Conservation (phyloP, 345 rosid genomes). For the Psidium friedrichsthalianum region DNA sequence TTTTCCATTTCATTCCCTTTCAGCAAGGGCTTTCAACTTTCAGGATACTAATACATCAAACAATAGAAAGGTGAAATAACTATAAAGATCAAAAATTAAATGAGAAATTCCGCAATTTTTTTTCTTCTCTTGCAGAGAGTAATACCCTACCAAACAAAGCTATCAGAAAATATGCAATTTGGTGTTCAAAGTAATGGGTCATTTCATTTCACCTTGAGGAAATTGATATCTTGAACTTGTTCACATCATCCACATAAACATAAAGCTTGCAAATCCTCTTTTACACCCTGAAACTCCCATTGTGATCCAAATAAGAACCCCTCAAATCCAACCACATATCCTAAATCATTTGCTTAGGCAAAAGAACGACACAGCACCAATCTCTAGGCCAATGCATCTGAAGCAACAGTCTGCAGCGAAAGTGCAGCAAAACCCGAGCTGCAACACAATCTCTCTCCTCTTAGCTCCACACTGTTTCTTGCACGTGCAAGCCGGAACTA, state of each 20-base stretch:
- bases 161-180: too few relatives aligned
- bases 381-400: slow-evolving; percentile 32
- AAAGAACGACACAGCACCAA: slow-evolving; percentile 1
- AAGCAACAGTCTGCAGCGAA: slow-evolving; percentile 24
- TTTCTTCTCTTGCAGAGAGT: too few relatives aligned
- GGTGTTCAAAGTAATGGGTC: neutral
- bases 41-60: neutral
- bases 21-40: neutral
- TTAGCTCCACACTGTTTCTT: slow-evolving; percentile 4
- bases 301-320: neutral
- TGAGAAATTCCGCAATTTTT: neutral
- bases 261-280: slow-evolving; percentile 39
- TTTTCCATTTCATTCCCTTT: neutral
- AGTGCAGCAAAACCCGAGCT: slow-evolving; percentile 32
- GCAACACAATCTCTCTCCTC: slow-evolving; percentile 53
- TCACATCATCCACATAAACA: slow-evolving; percentile 58
- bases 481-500: neutral
- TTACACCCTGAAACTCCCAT: slow-evolving; percentile 1
- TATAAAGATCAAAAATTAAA: neutral
- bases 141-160: too few relatives aligned
- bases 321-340: neutral
- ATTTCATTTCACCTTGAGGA: slow-evolving; percentile 46
- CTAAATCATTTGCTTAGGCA: neutral
- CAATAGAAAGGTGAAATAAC: neutral
- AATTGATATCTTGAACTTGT: slow-evolving; percentile 72